A percentile compares a stretch with the other conserved stretches of the same genome.
These are phyloP conservation scores for Hymenochaete sp. DNA, from an alignment of 1,284 basidiomycete species.

Conservation along the genomic window DNA sequence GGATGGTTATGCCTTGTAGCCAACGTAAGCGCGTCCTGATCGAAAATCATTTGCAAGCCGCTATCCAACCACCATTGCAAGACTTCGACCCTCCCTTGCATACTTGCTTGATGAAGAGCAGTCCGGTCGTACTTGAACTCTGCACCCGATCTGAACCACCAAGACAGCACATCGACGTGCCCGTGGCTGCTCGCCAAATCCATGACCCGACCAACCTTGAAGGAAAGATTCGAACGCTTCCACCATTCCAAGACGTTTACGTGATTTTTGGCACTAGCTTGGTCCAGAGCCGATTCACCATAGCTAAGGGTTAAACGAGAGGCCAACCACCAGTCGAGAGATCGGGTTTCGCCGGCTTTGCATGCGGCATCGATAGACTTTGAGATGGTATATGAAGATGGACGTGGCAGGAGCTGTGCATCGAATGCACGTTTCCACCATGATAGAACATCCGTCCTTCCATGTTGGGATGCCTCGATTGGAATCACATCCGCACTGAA, in stretches of 20 bases:
- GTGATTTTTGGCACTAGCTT: conserved; percentile 65
- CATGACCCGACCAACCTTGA: conserved; percentile 75
- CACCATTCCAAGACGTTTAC: conserved; percentile 73
- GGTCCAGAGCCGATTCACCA: conserved; percentile 66
- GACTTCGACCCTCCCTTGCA: conserved; percentile 70
- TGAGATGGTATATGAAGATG: conserved; percentile 41
- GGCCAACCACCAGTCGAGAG: conserved; percentile 63
- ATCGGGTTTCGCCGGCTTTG: conserved; percentile 52
- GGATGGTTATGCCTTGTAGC: conserved; percentile 73
- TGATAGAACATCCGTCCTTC: conserved; percentile 59
- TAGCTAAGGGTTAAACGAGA: conserved; percentile 54
- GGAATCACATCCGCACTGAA: conserved; percentile 61
- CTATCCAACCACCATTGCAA: conserved; percentile 77
- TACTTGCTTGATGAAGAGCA: conserved; percentile 67
- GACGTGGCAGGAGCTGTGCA: conserved; percentile 46
- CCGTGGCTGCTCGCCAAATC: conserved; percentile 70
- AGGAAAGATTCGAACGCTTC: conserved; percentile 46
- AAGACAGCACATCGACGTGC: conserved; percentile 62
- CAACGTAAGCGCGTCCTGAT: conserved; percentile 66
- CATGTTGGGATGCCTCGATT: conserved; percentile 64
- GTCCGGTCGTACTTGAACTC: conserved; percentile 69
- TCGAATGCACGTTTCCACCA: conserved; percentile 71
- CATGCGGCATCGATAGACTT: conserved; percentile 68
- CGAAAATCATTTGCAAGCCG: conserved; percentile 66
- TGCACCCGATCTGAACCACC: conserved; percentile 72